Percentiles rank a stretch among this genome's conserved stretches.
These are phyloP conservation scores for Neurospora sp. DNA, from an alignment of 495 filamentous ascomycete species.

Conservation along the genomic window DNA sequence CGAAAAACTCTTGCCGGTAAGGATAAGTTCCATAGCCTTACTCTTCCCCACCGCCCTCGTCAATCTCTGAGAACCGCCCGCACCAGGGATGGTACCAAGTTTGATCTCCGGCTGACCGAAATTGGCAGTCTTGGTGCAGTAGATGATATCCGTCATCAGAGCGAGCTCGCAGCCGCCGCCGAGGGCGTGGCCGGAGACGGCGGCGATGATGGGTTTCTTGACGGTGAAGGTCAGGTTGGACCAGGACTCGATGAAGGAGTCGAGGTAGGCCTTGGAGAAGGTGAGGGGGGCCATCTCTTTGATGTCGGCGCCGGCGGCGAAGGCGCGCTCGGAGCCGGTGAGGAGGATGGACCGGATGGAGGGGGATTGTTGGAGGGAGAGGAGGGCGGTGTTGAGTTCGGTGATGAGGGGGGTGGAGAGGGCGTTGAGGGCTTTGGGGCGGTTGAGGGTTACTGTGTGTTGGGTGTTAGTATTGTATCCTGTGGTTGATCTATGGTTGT, in stretches of 20 bases:
- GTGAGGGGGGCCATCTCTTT: conserved; percentile 93
- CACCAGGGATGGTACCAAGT: conserved; percentile 84
- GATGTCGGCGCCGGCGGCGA: conserved; percentile 95
- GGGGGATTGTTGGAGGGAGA: conserved; percentile 57
- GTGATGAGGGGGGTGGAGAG: conserved; percentile 76
- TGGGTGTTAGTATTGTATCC: neutral
- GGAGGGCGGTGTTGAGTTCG: conserved; percentile 80
- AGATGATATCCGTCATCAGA: conserved; percentile 94
- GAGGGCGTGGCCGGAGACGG: conserved; percentile 87
- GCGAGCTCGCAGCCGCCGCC: conserved; percentile 95
- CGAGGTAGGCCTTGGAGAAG: conserved; percentile 74
- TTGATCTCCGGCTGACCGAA: conserved; percentile 98
- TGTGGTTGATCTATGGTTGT: too few species aligned
- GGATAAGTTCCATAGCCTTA: conserved; percentile 85
- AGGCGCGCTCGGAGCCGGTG: conserved; percentile 78
- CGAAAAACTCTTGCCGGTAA: conserved; percentile 74
- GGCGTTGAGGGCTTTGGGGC: conserved; percentile 90
- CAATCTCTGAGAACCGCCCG: conserved; percentile 80
- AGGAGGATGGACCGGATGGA: conserved; percentile 69
- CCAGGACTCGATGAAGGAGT: conserved; percentile 90
- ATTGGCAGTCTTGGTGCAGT: conserved; percentile 70
- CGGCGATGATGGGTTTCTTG: conserved; percentile 87
- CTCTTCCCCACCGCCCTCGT: conserved; percentile 81
- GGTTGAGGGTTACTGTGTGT: conserved; percentile 75
- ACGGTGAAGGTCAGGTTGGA: conserved; percentile 67